These are phyloP conservation scores for Cryptosporidium sp. DNA, from an alignment of 169 alveolate species.

Conservation along the genomic window DNA sequence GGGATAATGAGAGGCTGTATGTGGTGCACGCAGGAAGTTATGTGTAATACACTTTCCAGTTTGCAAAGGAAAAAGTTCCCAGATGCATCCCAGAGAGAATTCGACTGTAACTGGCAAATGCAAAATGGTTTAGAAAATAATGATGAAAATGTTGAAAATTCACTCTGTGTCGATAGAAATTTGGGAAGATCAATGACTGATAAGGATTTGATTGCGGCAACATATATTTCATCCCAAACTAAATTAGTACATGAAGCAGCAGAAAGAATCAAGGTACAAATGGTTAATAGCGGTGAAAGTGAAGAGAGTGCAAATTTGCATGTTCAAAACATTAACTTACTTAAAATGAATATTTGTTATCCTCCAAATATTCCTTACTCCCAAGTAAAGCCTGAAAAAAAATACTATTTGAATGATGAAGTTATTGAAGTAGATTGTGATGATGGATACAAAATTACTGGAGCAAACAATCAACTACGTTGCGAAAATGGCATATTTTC, in stretches of 20 bases:
- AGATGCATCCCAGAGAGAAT: constrained; percentile 29
- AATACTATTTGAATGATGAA: constrained; percentile 51
- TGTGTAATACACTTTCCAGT: constrained; percentile 38
- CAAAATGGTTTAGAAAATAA: constrained; percentile 62
- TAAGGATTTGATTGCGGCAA: constrained; percentile 65
- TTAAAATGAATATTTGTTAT: constrained; percentile 55
- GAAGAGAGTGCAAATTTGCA: constrained; percentile 49
- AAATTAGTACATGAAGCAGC: constrained; percentile 60
- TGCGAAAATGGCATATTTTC: constrained; percentile 66
- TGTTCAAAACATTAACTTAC: constrained; percentile 30
- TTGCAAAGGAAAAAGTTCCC: constrained; percentile 64
- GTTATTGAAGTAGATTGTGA: constrained; percentile 36
- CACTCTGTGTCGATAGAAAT: constrained; percentile 65
- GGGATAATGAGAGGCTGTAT: constrained; percentile 75
- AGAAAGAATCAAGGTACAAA: constrained; percentile 42
- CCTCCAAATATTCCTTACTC: constrained; percentile 73
- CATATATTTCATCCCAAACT: constrained; percentile 43
- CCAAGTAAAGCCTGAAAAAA: constrained; percentile 37
- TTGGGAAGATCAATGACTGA: constrained; percentile 68
- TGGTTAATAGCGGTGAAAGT: constrained; percentile 52
- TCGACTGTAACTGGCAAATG: constrained; percentile 71
- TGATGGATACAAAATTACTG: constrained; percentile 55
- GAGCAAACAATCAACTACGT: constrained; percentile 33
- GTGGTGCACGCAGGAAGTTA: constrained; percentile 72
- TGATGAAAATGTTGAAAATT: constrained; percentile 44